Percentiles rank a stretch among this genome's conserved stretches.
Evolutionary conservation across 805 yeast genomes (phyloP).

Genomic region (Saturnispora quitensis): DNA sequence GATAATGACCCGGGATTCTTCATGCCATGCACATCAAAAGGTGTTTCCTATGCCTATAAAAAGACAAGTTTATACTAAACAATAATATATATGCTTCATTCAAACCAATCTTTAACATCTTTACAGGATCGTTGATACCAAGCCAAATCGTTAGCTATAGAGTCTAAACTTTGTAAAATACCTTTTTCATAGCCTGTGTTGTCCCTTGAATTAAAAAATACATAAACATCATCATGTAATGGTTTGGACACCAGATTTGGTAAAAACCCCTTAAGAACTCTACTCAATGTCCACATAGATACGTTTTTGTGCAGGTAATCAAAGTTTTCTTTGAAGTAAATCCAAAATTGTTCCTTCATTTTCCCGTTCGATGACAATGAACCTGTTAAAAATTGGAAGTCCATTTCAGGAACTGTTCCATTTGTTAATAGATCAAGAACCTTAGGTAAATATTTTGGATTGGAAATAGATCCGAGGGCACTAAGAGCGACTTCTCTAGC

Average conservation of each 20-base stretch:
- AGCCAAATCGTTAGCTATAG: slow-evolving; percentile 36
- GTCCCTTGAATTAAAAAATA: slow-evolving; percentile 39
- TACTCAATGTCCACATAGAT: slow-evolving; percentile 28
- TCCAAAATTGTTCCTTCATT: slow-evolving; percentile 39
- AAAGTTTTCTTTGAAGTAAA: slow-evolving; percentile 41
- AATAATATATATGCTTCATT: neutral
- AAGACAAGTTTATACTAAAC: neutral
- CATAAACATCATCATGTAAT: slow-evolving; percentile 29
- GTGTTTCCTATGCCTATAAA: neutral
- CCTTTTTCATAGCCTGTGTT: slow-evolving; percentile 51
- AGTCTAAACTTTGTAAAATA: slow-evolving; percentile 46
- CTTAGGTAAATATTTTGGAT: slow-evolving; percentile 29
- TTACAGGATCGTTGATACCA: slow-evolving; percentile 43
- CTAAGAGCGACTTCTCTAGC: slow-evolving; percentile 47
- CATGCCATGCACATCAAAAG: neutral
- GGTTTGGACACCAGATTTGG: slow-evolving; percentile 28
- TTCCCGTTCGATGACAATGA: slow-evolving; percentile 38
- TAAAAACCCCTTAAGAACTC: slow-evolving; percentile 29
- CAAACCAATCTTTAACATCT: slow-evolving; percentile 35
- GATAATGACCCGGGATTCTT: neutral
- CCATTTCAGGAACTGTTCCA: slow-evolving; percentile 47
- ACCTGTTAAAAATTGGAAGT: slow-evolving; percentile 42
- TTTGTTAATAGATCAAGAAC: slow-evolving; percentile 35
- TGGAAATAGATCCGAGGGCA: slow-evolving; percentile 43
- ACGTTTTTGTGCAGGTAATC: slow-evolving; percentile 32